Evolutionary conservation across 2,329 filamentous ascomycete genomes (phyloP).

Genomic region (Paraconiothyrium brasiliense): DNA sequence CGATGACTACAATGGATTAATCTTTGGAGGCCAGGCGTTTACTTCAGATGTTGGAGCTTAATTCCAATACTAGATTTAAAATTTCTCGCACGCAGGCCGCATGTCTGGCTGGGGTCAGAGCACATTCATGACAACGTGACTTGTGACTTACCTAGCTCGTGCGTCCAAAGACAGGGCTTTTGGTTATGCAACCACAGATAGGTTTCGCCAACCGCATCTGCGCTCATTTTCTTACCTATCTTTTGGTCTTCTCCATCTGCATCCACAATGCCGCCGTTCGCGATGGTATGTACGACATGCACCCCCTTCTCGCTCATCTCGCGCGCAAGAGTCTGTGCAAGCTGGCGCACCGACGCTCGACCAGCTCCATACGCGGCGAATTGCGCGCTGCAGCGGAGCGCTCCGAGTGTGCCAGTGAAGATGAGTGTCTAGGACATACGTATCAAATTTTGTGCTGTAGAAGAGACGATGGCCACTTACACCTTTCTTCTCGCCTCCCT

Average conservation of each 20-base stretch:
- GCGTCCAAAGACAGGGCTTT: conserved; percentile 61
- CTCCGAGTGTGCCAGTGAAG: conserved; percentile 66
- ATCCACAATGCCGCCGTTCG: conserved; percentile 64
- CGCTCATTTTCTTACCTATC: conserved; percentile 65
- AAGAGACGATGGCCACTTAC: conserved; percentile 26
- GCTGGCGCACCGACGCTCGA: conserved; percentile 61
- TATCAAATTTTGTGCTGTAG: not conserved
- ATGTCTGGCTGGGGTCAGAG: conserved; percentile 55
- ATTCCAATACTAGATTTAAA: conserved; percentile 38
- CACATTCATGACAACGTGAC: not conserved
- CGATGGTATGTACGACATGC: conserved; percentile 68
- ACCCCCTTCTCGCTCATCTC: conserved; percentile 67
- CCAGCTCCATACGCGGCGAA: conserved; percentile 66
- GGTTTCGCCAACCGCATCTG: conserved; percentile 66
- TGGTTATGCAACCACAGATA: conserved; percentile 63
- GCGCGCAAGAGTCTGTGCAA: conserved; percentile 65
- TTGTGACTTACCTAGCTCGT: conserved; percentile 53
- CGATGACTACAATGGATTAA: not conserved
- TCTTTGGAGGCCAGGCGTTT: not conserved
- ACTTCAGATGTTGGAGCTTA: not conserved
- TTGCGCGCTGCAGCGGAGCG: conserved; percentile 63
- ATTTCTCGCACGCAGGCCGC: conserved; percentile 61
- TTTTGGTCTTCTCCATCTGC: conserved; percentile 59
- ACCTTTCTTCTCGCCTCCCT: conserved; percentile 63
- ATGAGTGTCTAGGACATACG: conserved; percentile 56